Base-by-base conservation (phyloP, 495 filamentous ascomycete genomes). In the Aspergillus homomorphus region DNA sequence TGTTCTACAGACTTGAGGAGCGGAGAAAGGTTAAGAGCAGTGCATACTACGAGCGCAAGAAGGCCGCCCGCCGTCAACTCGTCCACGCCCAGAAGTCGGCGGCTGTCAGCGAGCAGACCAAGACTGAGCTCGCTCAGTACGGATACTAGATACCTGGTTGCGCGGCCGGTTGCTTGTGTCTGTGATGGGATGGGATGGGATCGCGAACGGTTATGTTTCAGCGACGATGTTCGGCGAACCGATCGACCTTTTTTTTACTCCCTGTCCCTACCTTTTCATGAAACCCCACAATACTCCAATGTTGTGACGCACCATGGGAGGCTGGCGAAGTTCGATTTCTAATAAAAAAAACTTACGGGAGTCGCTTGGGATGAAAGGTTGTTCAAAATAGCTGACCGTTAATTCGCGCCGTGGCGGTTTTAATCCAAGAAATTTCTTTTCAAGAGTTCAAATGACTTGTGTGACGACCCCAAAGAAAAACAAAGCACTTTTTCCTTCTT, bases 21-120 rank as follows among this genome's bases (percentile, higher is more conserved):
- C 86, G 92, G 79, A 87, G 94, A 80, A 98, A 98, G 84, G 92
- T 93, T 77, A 98, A 98, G 87, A 90, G 92, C 71, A 86, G 89
- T 69, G 94, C 94, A 73, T 98, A 97, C 88, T 98, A 98, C 85
- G 90, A 91, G 82, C 90, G 91, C 84, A 98, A 97, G 94, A 96
- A 96, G 92, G 83, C 87, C 56, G 88, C 88, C 67, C 85, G 87
- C 75, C 91, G 87, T 83, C 89, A 91, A 81, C 81, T 96, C 57
- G 81, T 85, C 65, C 89, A 96, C 74, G 93, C 94, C 68, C 84
- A 94, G 84, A 91, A 92, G 88, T 87, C 79, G 73, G 91, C 91
- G 59, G 91, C 83, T 73, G 89, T 96, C 77, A 87, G 92, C 82
- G 84, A 80, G 53, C 82, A 85, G 77, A 82, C 79, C 66, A 86